Evolutionary conservation across 2,329 filamentous ascomycete genomes (phyloP), one percentile per base, ranked within the genome.

Genomic region (Fusarium sublunatum): DNA sequence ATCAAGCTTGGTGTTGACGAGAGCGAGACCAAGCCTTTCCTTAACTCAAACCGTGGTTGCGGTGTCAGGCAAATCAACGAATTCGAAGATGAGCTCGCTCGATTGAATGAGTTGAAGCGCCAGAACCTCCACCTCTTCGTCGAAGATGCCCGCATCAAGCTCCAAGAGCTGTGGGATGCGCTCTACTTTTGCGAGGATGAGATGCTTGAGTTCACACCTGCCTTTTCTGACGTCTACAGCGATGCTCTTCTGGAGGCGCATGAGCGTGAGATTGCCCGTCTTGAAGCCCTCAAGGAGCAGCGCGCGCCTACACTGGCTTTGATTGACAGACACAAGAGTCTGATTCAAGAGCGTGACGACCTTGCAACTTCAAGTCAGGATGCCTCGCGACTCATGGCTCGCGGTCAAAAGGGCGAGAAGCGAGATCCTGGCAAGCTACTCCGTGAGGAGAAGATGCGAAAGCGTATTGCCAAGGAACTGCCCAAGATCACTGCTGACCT

Each of bases 381-480:
- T 76, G 93, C 95, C 12, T 97, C 94, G 7, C 89, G 95, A 40
- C 82, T 99, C 28, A 93, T 98, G 89, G 87, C 88, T 70, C 92
- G 94, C 59, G 93, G 93, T 3, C 89, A 92, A 67, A 97, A 96
- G 79, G 94, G 94, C 51, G 94, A 98, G 79, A 92, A 89, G 77
- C 91, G 96, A 63, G 95, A 99, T 73, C 95, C 95, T 3, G 94
- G 93, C 46, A 95, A 97, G 78, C 83, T 99, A 13, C 82, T 99
- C 48, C 86, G 95, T 28, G 95, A 99, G 74, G 95, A 99, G 79
- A 99, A 98, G 84, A 96, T 97, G 92, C 88, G 95, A 58, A 99
- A 99, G 85, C 86, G 93, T 55, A 97, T 99, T 61, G 86, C 93
- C 25, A 99, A 98, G 77, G 95, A 99, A 73, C 82, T 99, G 28